Evolutionary conservation across 1,139 yeast species (phyloP), one percentile per base, ranked within the genome.

Genomic region (Saccharomyces uvarum): DNA sequence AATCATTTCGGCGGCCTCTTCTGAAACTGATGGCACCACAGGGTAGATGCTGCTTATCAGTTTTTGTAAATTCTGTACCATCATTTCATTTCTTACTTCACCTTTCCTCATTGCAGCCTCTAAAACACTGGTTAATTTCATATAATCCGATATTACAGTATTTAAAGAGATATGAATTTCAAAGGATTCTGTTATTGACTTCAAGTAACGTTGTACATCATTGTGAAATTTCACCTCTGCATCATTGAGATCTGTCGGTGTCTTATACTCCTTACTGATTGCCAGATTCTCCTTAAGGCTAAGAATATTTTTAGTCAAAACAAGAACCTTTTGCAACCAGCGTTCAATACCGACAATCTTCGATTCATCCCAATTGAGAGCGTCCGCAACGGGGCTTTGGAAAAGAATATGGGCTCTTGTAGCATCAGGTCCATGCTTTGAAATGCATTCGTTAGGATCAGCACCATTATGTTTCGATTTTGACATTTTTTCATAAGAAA

Each of bases 401-500:
- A 93, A 93, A n/a, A 93, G 71, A 61, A 93, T 82, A 65, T 91
- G 97, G 0, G 98, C 98, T 58, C 99, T 78, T 0, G 93, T 87
- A 0, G 97, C 91, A 74, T 93, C 99, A 1, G 97, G 91, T 2
- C 99, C 99, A 69, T 88, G 88, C 49, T 75, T 76, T n/a, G 67
- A 68, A 31, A 93, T 90, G 61, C 93, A 87, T 55, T 79, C 80
- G 1, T 78, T 81, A 0, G 98, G 98, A 66, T 91, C 96, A 2
- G 88, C 96, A 14, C 99, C 99, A 65, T 93, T 93, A 65, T 83
- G 83, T 66, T 93, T 93, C 0, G 97, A 90, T 70, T 93, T 93
- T 1, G 98, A 90, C 99, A 93, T 93, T 67, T 93, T 93, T 66
- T 93, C 98, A 66, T 71, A 89, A 0, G 88, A 73, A 1, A 88